phyloP scores from a whole-genome alignment of 1,284 basidiomycete species.

The Sutorius eximius region DNA sequence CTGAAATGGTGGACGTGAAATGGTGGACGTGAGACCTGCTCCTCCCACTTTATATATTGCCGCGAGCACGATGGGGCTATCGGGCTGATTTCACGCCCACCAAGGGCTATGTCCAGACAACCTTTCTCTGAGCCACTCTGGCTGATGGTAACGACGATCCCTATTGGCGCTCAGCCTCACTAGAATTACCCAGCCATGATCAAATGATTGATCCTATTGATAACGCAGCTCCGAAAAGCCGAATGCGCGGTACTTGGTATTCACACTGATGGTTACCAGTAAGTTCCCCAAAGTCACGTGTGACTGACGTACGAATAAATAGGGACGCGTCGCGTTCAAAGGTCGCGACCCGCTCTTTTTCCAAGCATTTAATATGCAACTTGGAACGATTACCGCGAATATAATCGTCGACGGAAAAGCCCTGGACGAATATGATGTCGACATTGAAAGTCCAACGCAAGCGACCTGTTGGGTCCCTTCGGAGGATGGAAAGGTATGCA shows the following conservation, averaged over 20 bases:
- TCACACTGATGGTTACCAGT: too few species aligned
- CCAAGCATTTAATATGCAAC: background rate
- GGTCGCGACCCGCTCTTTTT: background rate
- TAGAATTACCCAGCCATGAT: too few species aligned
- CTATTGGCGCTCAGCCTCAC: background rate
- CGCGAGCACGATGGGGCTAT: background rate
- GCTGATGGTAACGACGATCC: background rate
- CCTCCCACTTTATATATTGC: conserved; percentile 11
- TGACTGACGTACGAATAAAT: background rate
- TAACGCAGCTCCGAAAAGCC: background rate
- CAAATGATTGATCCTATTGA: background rate
- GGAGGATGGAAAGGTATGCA: background rate
- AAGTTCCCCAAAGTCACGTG: background rate
- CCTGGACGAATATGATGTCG: background rate
- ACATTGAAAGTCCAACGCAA: background rate
- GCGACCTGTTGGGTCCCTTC: background rate
- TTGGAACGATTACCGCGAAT: background rate
- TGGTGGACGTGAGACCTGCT: background rate
- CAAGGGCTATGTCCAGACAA: conserved; percentile 5
- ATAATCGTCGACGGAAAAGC: background rate
- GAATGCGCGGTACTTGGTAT: background rate
- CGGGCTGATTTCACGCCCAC: background rate
- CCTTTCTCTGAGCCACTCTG: background rate
- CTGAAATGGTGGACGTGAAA: background rate
- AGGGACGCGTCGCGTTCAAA: background rate